Percentiles rank a stretch among this genome's conserved stretches.
phyloP scores from a whole-genome alignment of 2,329 filamentous ascomycete genomes.

The Diaporthe ilicicola region DNA sequence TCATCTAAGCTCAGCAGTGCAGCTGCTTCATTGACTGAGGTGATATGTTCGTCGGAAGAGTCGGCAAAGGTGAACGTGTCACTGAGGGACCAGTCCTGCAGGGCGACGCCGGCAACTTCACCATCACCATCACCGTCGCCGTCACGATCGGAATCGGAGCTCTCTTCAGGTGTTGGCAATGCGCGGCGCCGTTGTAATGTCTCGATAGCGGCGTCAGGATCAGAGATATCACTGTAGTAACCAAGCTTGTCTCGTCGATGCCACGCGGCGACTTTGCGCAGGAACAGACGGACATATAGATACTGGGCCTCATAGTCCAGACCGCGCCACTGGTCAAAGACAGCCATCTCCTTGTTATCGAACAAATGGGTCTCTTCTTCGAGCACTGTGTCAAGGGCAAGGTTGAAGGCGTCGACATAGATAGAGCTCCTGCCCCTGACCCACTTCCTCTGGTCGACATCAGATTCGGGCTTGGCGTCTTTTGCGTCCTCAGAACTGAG shows the following conservation, averaged over 20 bases:
- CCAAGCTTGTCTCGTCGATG: slow-evolving; percentile 80
- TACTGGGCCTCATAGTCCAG: slow-evolving; percentile 90
- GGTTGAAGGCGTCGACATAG: slow-evolving; percentile 96
- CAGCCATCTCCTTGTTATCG: slow-evolving; percentile 75
- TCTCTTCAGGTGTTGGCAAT: slow-evolving; percentile 46
- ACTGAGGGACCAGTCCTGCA: slow-evolving; percentile 57
- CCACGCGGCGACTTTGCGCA: slow-evolving; percentile 92
- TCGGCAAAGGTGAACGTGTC: slow-evolving; percentile 81
- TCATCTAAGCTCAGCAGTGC: slow-evolving; percentile 87
- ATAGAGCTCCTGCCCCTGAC: slow-evolving; percentile 83
- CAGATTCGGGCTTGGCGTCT: slow-evolving; percentile 52
- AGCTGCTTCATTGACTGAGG: slow-evolving; percentile 82
- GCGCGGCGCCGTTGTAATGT: slow-evolving; percentile 66
- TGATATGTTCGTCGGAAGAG: slow-evolving; percentile 76
- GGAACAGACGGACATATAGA: slow-evolving; percentile 91
- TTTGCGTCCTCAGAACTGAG: slow-evolving; percentile 49
- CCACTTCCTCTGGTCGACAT: slow-evolving; percentile 66
- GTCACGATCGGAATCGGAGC: background rate
- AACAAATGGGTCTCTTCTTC: slow-evolving; percentile 91
- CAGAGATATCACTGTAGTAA: slow-evolving; percentile 84
- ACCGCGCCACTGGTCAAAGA: slow-evolving; percentile 79
- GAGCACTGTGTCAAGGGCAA: slow-evolving; percentile 88
- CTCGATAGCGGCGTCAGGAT: slow-evolving; percentile 72
- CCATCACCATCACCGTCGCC: slow-evolving; percentile 34
- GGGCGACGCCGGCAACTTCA: slow-evolving; percentile 42